Percentiles rank a stretch among this genome's conserved stretches.
phyloP scores from a whole-genome alignment of 1,139 yeast species.

The Pichia inconspicua region DNA sequence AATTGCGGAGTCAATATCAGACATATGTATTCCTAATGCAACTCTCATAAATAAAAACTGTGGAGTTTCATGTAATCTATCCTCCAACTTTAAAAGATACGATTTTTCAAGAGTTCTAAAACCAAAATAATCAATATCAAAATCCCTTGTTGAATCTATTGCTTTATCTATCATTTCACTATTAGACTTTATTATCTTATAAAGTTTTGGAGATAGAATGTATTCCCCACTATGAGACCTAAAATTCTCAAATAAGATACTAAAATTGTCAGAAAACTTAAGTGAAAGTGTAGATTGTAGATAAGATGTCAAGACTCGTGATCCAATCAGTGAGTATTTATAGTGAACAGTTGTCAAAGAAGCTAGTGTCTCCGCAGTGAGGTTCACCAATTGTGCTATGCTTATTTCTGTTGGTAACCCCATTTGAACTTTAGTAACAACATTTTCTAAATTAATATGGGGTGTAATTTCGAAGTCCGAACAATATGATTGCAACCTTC shows the following conservation, averaged over 20 bases:
- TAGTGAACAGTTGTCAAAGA: constrained; percentile 40
- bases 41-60: constrained; percentile 46
- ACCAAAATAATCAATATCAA: constrained; percentile 42
- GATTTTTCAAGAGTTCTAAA: constrained; percentile 45
- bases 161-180: constrained; percentile 32
- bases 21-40: constrained; percentile 44
- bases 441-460: constrained; percentile 14
- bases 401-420: constrained; percentile 33
- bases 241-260: constrained; percentile 16
- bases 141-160: constrained; percentile 35
- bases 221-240: constrained; percentile 8
- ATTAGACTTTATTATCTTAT: constrained; percentile 21
- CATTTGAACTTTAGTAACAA: constrained; percentile 15
- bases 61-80: constrained; percentile 39
- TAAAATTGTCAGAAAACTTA: constrained; percentile 33
- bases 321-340: constrained; percentile 41
- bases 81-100: constrained; percentile 35
- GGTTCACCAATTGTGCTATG: constrained; percentile 31
- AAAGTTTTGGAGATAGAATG: constrained; percentile 1
- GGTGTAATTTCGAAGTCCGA: constrained; percentile 12
- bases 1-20: constrained; percentile 33
- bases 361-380: constrained; percentile 40
- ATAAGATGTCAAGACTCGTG: constrained; percentile 35
- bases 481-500: constrained; percentile 12
- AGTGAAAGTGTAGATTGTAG: constrained; percentile 29